A percentile compares a stretch with the other conserved stretches of the same genome.
phyloP scores from a whole-genome alignment of 202 grass and related monocot genomes.

The Schoenoplectus triqueter region DNA sequence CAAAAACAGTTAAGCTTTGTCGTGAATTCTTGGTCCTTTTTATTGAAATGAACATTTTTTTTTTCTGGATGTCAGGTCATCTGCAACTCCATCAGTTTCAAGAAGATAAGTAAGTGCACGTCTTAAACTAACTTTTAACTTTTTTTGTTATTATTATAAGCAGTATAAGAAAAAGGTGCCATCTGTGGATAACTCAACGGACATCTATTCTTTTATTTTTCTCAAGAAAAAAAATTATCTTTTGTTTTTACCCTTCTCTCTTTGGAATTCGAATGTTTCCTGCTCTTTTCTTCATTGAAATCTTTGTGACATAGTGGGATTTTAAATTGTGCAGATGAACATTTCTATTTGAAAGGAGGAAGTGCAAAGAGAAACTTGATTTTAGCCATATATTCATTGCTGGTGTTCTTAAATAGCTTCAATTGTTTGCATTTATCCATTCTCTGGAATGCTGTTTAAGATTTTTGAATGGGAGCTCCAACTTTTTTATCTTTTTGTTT shows the following conservation, averaged over 20 bases:
- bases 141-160: too few species aligned
- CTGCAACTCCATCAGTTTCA: conserved; percentile 45
- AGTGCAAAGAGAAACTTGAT: background rate
- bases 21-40: background rate
- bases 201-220: too few species aligned
- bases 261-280: background rate
- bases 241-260: background rate
- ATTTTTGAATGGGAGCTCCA: conserved; percentile 29
- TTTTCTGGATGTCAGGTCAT: conserved; percentile 46
- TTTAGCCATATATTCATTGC: conserved; percentile 1
- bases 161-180: too few species aligned
- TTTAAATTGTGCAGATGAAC: conserved; percentile 19
- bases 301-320: background rate
- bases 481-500: background rate
- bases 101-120: conserved; percentile 56
- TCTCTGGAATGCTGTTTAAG: conserved; percentile 43
- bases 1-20: background rate
- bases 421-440: conserved; percentile 35
- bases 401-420: conserved; percentile 39
- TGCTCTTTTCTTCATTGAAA: background rate
- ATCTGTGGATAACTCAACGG: too few species aligned
- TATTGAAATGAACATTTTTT: background rate
- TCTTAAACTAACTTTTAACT: too few species aligned
- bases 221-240: background rate
- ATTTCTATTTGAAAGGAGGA: background rate